Evolutionary conservation across 805 yeast genomes (phyloP).

Genomic region (Sungouiella thailandica): DNA sequence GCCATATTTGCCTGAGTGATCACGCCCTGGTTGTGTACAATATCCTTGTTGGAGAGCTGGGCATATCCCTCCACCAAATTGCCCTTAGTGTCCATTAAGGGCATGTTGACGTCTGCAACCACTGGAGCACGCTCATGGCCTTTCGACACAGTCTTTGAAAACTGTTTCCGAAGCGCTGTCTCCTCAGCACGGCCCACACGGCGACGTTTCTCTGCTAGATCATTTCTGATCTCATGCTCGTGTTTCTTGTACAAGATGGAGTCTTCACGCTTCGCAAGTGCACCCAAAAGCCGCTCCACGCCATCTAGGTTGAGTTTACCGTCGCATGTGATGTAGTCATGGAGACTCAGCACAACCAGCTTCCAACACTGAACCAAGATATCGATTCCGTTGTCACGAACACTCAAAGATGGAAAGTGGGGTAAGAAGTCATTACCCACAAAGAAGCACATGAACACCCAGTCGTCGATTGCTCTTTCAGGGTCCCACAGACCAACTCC

Average conservation of each 20-base stretch:
- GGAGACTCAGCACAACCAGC: constrained; percentile 55
- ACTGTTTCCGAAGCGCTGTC: constrained; percentile 38
- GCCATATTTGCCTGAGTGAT: constrained; percentile 69
- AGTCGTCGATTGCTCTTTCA: constrained; percentile 96
- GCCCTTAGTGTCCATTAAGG: constrained; percentile 73
- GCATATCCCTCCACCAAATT: constrained; percentile 61
- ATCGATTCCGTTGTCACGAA: constrained; percentile 91
- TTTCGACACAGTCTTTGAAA: constrained; percentile 52
- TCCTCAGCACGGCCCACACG: constrained; percentile 45
- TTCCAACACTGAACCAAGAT: constrained; percentile 81
- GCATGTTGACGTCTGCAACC: constrained; percentile 64
- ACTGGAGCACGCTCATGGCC: constrained; percentile 77
- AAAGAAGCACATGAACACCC: constrained; percentile 98
- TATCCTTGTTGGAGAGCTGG: constrained; percentile 62
- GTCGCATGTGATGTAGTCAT: constrained; percentile 83
- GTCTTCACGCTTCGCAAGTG: constrained; percentile 69
- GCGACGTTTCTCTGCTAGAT: constrained; percentile 59
- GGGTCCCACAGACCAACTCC: constrained; percentile 73
- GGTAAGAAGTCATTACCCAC: constrained; percentile 98
- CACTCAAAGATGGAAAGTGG: constrained; percentile 90
- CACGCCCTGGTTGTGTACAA: constrained; percentile 58
- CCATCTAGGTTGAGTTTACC: constrained; percentile 73
- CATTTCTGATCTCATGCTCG: constrained; percentile 64
- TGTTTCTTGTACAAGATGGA: constrained; percentile 68
- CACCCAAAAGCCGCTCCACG: constrained; percentile 65